A percentile compares a stretch with the other conserved stretches of the same genome.
phyloP scores from a whole-genome alignment of 495 filamentous ascomycete species.

The Penicillium antarcticum region DNA sequence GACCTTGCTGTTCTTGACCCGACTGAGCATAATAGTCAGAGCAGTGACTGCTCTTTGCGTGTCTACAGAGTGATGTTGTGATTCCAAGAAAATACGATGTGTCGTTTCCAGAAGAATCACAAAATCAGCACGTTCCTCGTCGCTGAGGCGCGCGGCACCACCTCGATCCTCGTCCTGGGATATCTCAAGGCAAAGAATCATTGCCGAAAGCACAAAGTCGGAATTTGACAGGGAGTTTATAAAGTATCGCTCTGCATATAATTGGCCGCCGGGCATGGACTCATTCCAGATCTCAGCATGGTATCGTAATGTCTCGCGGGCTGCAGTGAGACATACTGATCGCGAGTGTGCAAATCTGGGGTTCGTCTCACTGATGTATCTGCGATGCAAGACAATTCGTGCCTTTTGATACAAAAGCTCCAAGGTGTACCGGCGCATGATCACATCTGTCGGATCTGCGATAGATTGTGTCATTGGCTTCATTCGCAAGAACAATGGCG shows the following conservation, averaged over 20 bases:
- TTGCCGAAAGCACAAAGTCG: slow-evolving; percentile 84
- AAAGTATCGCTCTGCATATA: slow-evolving; percentile 70
- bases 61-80: slow-evolving; percentile 67
- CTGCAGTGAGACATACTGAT: slow-evolving; percentile 76
- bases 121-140: slow-evolving; percentile 56
- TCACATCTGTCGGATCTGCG: slow-evolving; percentile 69
- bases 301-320: slow-evolving; percentile 69
- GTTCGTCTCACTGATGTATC: slow-evolving; percentile 69
- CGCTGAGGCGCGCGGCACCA: background rate
- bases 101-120: slow-evolving; percentile 64
- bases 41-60: slow-evolving; percentile 74
- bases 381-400: slow-evolving; percentile 78
- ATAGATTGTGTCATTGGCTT: slow-evolving; percentile 69
- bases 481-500: slow-evolving; percentile 69
- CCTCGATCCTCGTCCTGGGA: slow-evolving; percentile 22
- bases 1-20: slow-evolving; percentile 46
- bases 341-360: slow-evolving; percentile 78
- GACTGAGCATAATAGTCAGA: slow-evolving; percentile 71
- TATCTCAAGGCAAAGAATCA: slow-evolving; percentile 83
- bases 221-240: slow-evolving; percentile 73
- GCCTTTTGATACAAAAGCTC: slow-evolving; percentile 82
- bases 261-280: slow-evolving; percentile 65
- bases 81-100: slow-evolving; percentile 66
- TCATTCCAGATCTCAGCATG: slow-evolving; percentile 76
- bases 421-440: slow-evolving; percentile 78